phyloP scores from a whole-genome alignment of 345 rosid genomes.

The Lepidium didymum region DNA sequence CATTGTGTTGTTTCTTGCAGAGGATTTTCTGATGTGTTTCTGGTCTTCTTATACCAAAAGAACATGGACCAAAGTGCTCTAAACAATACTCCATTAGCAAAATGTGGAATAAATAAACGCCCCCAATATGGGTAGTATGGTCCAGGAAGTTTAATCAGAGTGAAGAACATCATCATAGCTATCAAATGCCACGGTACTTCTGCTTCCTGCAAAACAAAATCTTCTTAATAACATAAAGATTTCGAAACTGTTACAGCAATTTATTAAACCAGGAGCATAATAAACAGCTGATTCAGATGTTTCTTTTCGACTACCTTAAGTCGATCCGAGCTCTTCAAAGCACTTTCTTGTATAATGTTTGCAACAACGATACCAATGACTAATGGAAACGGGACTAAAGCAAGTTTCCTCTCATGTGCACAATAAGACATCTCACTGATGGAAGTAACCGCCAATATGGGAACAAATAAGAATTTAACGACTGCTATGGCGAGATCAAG shows the following conservation, averaged over 20 bases:
- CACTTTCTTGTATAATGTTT: slow-evolving; percentile 46
- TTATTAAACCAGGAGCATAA: background rate
- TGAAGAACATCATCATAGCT: slow-evolving; percentile 48
- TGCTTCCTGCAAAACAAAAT: slow-evolving; percentile 48
- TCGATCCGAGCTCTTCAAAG: slow-evolving; percentile 57
- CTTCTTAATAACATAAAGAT: background rate
- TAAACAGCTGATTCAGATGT: background rate
- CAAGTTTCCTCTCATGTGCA: slow-evolving; percentile 76
- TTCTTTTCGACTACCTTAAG: slow-evolving; percentile 48
- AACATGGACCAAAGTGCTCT: slow-evolving; percentile 57
- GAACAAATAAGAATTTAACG: slow-evolving; percentile 59
- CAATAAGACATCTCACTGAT: slow-evolving; percentile 97
- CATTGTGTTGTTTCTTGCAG: slow-evolving; percentile 15
- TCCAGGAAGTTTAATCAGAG: slow-evolving; percentile 65
- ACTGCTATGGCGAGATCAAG: slow-evolving; percentile 65
- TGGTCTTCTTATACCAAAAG: slow-evolving; percentile 53
- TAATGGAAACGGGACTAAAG: slow-evolving; percentile 57
- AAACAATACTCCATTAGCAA: slow-evolving; percentile 73
- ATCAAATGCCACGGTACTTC: slow-evolving; percentile 90
- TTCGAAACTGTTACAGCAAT: background rate
- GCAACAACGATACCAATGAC: slow-evolving; percentile 58
- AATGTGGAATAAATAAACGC: slow-evolving; percentile 65
- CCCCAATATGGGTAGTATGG: slow-evolving; percentile 91
- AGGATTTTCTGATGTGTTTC: slow-evolving; percentile 11
- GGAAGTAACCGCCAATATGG: slow-evolving; percentile 62